A percentile compares a stretch with the other conserved stretches of the same genome.
Conservation (phyloP, 768 basidiomycete species). For the Rhizopogon rudus region DNA sequence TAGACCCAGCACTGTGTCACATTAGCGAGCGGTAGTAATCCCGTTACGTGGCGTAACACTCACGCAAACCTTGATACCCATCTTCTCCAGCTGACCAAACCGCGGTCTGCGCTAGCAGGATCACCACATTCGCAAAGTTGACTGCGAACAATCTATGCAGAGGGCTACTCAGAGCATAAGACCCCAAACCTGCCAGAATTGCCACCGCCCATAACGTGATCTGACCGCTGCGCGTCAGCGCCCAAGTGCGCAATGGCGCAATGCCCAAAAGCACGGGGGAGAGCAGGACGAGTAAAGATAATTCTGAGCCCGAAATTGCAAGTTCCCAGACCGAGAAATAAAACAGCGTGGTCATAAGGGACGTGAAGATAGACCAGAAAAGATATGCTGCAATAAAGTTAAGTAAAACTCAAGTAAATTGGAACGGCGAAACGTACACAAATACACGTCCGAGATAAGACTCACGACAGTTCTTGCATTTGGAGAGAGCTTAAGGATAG, state of each 20-base stretch:
- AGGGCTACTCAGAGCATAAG: slow-evolving; percentile 48
- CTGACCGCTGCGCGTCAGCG: slow-evolving; percentile 43
- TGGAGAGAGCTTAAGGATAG: neutral
- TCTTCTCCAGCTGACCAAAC: slow-evolving; percentile 46
- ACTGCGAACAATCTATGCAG: slow-evolving; percentile 53
- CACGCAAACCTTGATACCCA: slow-evolving; percentile 45
- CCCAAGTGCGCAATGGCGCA: slow-evolving; percentile 38
- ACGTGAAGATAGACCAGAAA: slow-evolving; percentile 82
- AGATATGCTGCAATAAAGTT: slow-evolving; percentile 49
- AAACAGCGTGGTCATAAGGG: slow-evolving; percentile 75
- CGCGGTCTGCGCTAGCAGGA: slow-evolving; percentile 45
- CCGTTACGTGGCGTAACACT: slow-evolving; percentile 17
- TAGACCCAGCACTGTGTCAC: slow-evolving; percentile 50
- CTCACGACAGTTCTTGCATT: slow-evolving; percentile 16
- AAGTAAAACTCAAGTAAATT: neutral
- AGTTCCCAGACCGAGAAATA: slow-evolving; percentile 93
- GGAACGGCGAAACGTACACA: slow-evolving; percentile 37
- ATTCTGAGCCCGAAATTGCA: slow-evolving; percentile 77
- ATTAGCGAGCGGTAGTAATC: neutral
- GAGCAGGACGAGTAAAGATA: slow-evolving; percentile 66
- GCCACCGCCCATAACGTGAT: slow-evolving; percentile 44
- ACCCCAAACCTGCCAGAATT: slow-evolving; percentile 43
- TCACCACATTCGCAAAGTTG: slow-evolving; percentile 44
- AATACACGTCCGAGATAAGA: slow-evolving; percentile 46
- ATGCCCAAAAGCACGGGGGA: slow-evolving; percentile 61